Conservation (phyloP, 495 filamentous ascomycete species). For the Neurospora sp. region DNA sequence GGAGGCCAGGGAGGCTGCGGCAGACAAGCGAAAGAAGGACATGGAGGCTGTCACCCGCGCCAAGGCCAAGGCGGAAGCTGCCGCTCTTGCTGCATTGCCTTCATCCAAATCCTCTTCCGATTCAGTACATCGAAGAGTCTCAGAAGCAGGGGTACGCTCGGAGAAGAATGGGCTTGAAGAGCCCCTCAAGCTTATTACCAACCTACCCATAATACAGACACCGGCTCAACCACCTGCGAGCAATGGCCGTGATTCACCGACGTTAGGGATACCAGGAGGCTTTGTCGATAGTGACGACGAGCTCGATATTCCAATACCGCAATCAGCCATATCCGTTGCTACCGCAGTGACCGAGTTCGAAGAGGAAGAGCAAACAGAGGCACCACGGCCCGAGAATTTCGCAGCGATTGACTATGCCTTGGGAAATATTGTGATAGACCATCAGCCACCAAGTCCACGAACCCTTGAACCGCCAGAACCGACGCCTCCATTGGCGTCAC, state of each 20-base stretch:
- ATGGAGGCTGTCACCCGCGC: constrained; percentile 26
- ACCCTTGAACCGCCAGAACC: neutral
- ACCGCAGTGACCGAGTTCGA: constrained; percentile 60
- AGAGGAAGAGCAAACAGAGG: constrained; percentile 55
- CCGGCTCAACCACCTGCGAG: constrained; percentile 1
- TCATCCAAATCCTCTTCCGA: neutral
- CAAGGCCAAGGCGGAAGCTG: constrained; percentile 23
- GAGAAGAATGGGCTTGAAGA: constrained; percentile 11
- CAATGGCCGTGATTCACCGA: constrained; percentile 48
- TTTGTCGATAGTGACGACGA: constrained; percentile 26
- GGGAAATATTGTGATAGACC: constrained; percentile 2
- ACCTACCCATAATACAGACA: constrained; percentile 9
- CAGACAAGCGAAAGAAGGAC: constrained; percentile 32
- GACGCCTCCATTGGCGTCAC: neutral
- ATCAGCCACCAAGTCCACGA: neutral
- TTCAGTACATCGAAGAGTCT: neutral
- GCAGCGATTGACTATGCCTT: constrained; percentile 16
- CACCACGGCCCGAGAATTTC: constrained; percentile 21
- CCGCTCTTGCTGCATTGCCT: constrained; percentile 9
- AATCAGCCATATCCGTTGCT: constrained; percentile 43
- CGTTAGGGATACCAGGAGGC: constrained; percentile 54
- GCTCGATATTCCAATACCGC: constrained; percentile 18
- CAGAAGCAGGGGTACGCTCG: neutral
- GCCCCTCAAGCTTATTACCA: constrained; percentile 20
- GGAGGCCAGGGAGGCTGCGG: constrained; percentile 37